These are phyloP conservation scores for Trichophyton benhamiae DNA, from an alignment of 2,329 filamentous ascomycete species.

Conservation along the genomic window DNA sequence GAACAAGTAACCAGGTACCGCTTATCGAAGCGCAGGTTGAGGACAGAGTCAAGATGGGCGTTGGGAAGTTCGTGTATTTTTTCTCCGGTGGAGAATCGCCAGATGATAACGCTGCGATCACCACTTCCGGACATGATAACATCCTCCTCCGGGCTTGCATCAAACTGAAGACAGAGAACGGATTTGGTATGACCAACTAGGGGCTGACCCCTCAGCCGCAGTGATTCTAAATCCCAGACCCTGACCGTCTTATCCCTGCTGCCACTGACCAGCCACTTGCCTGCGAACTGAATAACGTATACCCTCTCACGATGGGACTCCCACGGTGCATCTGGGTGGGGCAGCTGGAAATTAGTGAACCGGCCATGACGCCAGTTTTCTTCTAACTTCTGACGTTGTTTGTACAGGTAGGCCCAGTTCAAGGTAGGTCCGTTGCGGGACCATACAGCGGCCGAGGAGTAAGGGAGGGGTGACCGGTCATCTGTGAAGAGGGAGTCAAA, in stretches of 20 bases:
- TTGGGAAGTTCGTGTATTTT: slow-evolving; percentile 61
- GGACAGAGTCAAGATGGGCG: slow-evolving; percentile 78
- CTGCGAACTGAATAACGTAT: slow-evolving; percentile 82
- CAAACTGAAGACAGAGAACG: slow-evolving; percentile 89
- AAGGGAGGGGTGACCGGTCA: neutral
- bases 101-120: slow-evolving; percentile 79
- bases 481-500: slow-evolving; percentile 1
- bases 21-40: slow-evolving; percentile 87
- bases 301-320: slow-evolving; percentile 89
- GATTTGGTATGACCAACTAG: slow-evolving; percentile 69
- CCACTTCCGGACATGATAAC: slow-evolving; percentile 92
- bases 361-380: slow-evolving; percentile 80
- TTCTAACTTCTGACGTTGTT: slow-evolving; percentile 71
- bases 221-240: slow-evolving; percentile 78
- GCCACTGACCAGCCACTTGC: slow-evolving; percentile 79
- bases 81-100: slow-evolving; percentile 84
- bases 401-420: slow-evolving; percentile 90
- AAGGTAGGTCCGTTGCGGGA: slow-evolving; percentile 38
- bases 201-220: slow-evolving; percentile 61
- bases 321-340: slow-evolving; percentile 63
- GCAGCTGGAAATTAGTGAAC: slow-evolving; percentile 78
- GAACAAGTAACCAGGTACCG: slow-evolving; percentile 90
- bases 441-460: neutral
- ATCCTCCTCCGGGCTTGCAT: slow-evolving; percentile 74
- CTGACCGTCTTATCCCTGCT: slow-evolving; percentile 79